Conservation (phyloP, 179 eudicot species). For the Pouteria campechiana region DNA sequence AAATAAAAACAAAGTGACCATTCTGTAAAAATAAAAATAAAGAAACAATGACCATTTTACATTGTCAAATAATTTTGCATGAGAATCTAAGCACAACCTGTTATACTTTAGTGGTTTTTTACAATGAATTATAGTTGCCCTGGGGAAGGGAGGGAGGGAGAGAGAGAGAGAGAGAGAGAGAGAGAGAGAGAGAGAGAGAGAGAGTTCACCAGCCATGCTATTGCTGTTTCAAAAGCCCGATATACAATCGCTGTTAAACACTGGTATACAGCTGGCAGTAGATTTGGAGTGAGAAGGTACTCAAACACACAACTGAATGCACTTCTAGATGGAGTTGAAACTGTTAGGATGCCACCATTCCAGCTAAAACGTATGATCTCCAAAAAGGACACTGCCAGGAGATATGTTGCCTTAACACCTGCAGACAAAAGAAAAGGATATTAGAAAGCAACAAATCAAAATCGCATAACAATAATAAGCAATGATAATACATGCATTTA, state of each 20-base stretch:
- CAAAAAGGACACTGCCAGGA: constrained; percentile 91
- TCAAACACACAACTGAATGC: constrained; percentile 98
- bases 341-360: constrained; percentile 96
- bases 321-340: constrained; percentile 63
- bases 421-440: constrained; percentile 9
- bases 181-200: constrained; percentile 10
- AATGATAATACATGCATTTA: no score
- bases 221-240: constrained; percentile 82
- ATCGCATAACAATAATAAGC: no score
- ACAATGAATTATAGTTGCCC: no score
- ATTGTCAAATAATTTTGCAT: no score
- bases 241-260: constrained; percentile 91
- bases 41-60: no score
- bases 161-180: no score
- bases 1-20: no score
- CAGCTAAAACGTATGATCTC: constrained; percentile 97
- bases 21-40: no score
- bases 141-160: no score
- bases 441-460: neutral
- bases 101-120: no score
- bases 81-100: no score
- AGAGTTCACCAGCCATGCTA: constrained; percentile 97
- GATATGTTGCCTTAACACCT: constrained; percentile 99
- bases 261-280: constrained; percentile 80
- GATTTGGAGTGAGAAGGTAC: constrained; percentile 89